Conservation (phyloP, 257 asterid genomes). For the Handroanthus guayacan region DNA sequence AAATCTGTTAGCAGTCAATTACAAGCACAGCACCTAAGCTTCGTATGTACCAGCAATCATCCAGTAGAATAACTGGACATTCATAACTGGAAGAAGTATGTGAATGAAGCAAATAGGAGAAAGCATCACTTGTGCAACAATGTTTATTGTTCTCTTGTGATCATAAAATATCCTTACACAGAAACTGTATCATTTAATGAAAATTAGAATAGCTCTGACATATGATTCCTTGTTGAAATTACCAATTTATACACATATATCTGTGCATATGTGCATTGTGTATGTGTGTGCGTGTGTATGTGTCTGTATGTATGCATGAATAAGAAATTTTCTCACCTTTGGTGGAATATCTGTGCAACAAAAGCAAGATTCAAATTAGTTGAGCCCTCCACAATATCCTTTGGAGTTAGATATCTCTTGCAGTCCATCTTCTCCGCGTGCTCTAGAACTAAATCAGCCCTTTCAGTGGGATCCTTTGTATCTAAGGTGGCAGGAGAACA, state of each 20-base stretch:
- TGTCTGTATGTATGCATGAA: background rate
- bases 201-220: conserved; percentile 25
- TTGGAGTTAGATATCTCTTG: conserved; percentile 88
- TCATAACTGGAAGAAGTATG: conserved; percentile 10
- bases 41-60: background rate
- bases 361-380: conserved; percentile 92
- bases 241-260: too few species aligned
- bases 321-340: conserved; percentile 62
- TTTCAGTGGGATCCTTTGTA: conserved; percentile 76
- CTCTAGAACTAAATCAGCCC: conserved; percentile 94
- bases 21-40: conserved; percentile 20
- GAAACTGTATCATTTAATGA: background rate
- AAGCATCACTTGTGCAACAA: background rate
- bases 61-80: conserved; percentile 28
- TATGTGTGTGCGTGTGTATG: too few species aligned
- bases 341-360: conserved; percentile 96
- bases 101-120: conserved; percentile 28
- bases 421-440: conserved; percentile 98
- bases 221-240: conserved; percentile 7
- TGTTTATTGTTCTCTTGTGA: background rate
- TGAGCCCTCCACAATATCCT: conserved; percentile 93
- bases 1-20: conserved; percentile 14
- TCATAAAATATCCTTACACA: conserved; percentile 30
- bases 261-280: too few species aligned
- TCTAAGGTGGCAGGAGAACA: conserved; percentile 86